Base-by-base conservation (phyloP, 225 moss, liverwort and hornwort species). In the Sphagnum tenellum region DNA sequence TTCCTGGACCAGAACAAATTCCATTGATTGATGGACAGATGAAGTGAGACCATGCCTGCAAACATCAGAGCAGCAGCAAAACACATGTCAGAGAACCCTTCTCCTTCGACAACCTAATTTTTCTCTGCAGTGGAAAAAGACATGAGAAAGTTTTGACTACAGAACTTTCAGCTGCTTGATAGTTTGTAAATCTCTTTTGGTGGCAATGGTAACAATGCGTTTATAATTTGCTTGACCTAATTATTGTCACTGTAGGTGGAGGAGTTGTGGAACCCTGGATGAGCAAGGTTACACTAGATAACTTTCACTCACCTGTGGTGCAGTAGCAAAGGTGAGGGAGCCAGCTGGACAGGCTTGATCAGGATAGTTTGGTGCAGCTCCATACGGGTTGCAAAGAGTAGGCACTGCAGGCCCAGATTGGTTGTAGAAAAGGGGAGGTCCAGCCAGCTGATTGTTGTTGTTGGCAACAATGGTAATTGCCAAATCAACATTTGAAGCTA, bases 401-500 rank as follows among this genome's bases (percentile, higher is more conserved):
- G 88, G 84, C 4, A 88, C 81, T 7, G 70, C 7, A 4, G 88
- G 88, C 9, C 88, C 88, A 55, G 74, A 73, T 62, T 84, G 84
- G 44, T 88, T 88, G 71, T 79, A 88, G 14, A 58, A 81, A 3
- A 47, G 6, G 1, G 67, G 67, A n/a, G 68, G 64, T 7, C 74
- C 75, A 59, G 66, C 65, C 4, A 59, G 49, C 14, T 77, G 74
- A 12, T 29, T 12, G 57, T 88, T 84, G 3, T 9, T 3, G 56
- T 86, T 86, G 4, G 73, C 63, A 9, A 60, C 7, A 13, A 8
- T n/a, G 52, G 69, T 64, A 47, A 88, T 71, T 5, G 64, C 10
- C 8, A 13, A 46, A 0, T 81, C 77, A 60, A 67, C 68, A 46
- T 59, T 73, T 2, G 5, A 5, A 4, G 64, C 55, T 7, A 63